These are phyloP conservation scores for Tulasnella sp. DNA, from an alignment of 768 basidiomycete species.

Conservation along the genomic window DNA sequence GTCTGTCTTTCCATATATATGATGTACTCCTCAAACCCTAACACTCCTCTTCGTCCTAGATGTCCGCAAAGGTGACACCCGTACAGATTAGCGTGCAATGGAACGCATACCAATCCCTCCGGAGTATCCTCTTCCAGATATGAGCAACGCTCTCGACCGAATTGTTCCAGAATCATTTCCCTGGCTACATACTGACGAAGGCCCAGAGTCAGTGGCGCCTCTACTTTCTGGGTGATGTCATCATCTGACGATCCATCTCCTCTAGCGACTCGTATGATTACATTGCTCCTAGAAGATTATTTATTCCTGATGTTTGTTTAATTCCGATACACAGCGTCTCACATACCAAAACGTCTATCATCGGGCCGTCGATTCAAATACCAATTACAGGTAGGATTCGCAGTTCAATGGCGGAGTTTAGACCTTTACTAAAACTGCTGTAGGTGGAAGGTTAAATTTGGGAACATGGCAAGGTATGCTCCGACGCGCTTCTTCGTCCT, in stretches of 20 bases:
- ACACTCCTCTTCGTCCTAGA: constrained; percentile 16
- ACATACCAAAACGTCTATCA: constrained; percentile 80
- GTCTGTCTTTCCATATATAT: constrained; percentile 33
- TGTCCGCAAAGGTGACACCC: constrained; percentile 26
- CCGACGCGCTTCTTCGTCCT: neutral
- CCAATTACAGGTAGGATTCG: constrained; percentile 69
- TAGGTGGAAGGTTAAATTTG: constrained; percentile 48
- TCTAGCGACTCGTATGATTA: constrained; percentile 63
- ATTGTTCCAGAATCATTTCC: constrained; percentile 77
- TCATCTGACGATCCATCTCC: neutral
- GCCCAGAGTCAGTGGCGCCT: constrained; percentile 61
- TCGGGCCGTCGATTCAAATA: constrained; percentile 74
- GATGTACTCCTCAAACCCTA: neutral
- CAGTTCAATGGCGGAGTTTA: neutral
- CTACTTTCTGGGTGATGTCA: constrained; percentile 6
- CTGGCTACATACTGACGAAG: constrained; percentile 88
- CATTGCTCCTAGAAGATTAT: constrained; percentile 5
- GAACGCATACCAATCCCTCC: neutral
- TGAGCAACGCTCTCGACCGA: constrained; percentile 88
- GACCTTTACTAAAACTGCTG: neutral
- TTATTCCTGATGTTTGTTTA: neutral
- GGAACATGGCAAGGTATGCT: constrained; percentile 86
- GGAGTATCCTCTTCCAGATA: constrained; percentile 44
- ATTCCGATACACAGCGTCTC: constrained; percentile 51
- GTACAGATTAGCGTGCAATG: too few relatives aligned